phyloP scores from a whole-genome alignment of 1,284 basidiomycete species.

The Ceratorhiza oryzae-sativae region DNA sequence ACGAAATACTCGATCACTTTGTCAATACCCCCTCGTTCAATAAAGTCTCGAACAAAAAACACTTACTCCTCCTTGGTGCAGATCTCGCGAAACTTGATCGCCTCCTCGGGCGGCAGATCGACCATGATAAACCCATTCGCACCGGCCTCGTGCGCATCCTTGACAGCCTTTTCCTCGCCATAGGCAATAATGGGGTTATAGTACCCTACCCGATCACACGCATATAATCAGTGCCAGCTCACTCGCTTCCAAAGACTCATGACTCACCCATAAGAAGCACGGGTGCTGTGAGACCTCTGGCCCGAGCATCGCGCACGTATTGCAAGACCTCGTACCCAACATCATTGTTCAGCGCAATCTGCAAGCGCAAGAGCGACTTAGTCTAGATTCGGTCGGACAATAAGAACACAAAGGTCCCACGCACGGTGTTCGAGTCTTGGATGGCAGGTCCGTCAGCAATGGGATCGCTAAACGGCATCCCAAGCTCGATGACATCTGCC shows the following conservation, averaged over 20 bases:
- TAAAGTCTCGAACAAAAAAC: not conserved
- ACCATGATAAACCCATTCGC: conserved; percentile 98
- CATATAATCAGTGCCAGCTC: conserved; percentile 7
- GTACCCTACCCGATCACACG: conserved; percentile 68
- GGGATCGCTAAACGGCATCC: conserved; percentile 96
- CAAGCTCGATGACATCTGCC: conserved; percentile 94
- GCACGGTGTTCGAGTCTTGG: conserved; percentile 88
- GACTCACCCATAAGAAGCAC: conserved; percentile 90
- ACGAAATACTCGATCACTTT: conserved; percentile 74
- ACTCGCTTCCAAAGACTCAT: not conserved
- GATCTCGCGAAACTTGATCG: conserved; percentile 85
- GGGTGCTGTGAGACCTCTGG: conserved; percentile 82
- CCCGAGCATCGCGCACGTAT: conserved; percentile 80
- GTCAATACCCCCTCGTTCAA: not conserved
- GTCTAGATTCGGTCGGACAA: conserved; percentile 1
- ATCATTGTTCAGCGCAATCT: conserved; percentile 84
- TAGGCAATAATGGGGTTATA: conserved; percentile 96
- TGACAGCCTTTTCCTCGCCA: conserved; percentile 91
- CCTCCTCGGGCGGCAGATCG: conserved; percentile 97
- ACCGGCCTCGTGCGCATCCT: conserved; percentile 86
- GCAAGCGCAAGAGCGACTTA: conserved; percentile 53
- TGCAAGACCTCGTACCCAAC: conserved; percentile 78
- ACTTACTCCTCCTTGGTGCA: conserved; percentile 81
- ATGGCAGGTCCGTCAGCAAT: conserved; percentile 94
- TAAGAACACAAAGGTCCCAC: conserved; percentile 47